Percentiles rank a stretch among this genome's conserved stretches.
Conservation (phyloP, 1,284 basidiomycete species). For the Pascua guehoae region DNA sequence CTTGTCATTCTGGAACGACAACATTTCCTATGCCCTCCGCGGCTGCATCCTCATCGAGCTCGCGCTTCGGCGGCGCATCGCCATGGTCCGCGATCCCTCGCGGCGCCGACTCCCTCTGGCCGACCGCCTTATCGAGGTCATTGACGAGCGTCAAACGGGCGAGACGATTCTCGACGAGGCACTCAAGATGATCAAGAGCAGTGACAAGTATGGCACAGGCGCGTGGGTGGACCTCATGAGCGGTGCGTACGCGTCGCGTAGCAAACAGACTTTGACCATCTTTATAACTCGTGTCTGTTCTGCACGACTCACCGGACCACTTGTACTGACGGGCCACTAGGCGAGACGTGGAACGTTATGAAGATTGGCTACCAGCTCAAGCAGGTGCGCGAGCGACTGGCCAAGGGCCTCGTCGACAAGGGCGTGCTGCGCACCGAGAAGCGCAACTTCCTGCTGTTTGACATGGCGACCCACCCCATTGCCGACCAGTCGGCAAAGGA, state of each 20-base stretch:
- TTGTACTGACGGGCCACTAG: slow-evolving; percentile 50
- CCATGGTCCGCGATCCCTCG: slow-evolving; percentile 77
- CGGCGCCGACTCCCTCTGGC: slow-evolving; percentile 70
- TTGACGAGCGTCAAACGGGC: slow-evolving; percentile 84
- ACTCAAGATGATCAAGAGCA: slow-evolving; percentile 82
- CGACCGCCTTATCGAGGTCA: slow-evolving; percentile 83
- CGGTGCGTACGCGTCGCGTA: slow-evolving; percentile 57
- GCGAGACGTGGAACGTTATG: slow-evolving; percentile 98
- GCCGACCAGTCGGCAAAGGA: slow-evolving; percentile 87
- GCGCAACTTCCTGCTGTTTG: slow-evolving; percentile 93
- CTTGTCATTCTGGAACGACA: slow-evolving; percentile 96
- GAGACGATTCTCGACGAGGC: slow-evolving; percentile 94
- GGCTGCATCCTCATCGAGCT: slow-evolving; percentile 94
- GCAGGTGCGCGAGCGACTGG: slow-evolving; percentile 90
- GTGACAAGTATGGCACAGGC: slow-evolving; percentile 79
- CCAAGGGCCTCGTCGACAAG: slow-evolving; percentile 96
- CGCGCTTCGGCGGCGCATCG: slow-evolving; percentile 82
- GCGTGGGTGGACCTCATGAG: slow-evolving; percentile 90
- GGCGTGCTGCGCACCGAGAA: slow-evolving; percentile 95
- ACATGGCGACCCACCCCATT: slow-evolving; percentile 96
- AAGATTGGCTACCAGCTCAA: slow-evolving; percentile 97
- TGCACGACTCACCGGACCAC: neutral
- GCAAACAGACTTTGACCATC: neutral
- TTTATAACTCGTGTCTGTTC: neutral
- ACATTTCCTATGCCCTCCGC: slow-evolving; percentile 90